Evolutionary conservation across 2,329 filamentous ascomycete species (phyloP), one percentile per base, ranked within the genome.

Genomic region (Stachybotrys elegans): DNA sequence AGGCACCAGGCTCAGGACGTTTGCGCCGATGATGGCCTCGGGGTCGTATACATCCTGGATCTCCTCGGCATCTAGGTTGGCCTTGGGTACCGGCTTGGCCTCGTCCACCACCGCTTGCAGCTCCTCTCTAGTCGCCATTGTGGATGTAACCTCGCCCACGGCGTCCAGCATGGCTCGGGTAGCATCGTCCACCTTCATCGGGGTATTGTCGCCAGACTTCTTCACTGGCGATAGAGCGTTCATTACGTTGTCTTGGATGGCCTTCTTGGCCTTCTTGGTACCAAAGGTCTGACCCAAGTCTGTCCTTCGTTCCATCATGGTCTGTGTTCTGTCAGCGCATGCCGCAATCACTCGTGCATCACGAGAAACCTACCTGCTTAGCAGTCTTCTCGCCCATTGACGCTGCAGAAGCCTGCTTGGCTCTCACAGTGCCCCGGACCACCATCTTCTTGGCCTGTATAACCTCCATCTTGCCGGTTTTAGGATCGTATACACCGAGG

Each of bases 231-330:
- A 67, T 53, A 92, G 88, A 16, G 85, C 84, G 57, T 91, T 90
- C 55, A 86, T 75, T 3, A 81, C 81, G 50, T 78, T 73, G 44
- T 83, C 78, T 22, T 76, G 73, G 53, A 93, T 81, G 1, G 81
- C 84, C 68, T 91, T 92, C 72, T 83, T 86, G 19, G 88, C 85
- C 67, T 91, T 92, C 70, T 88, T 90, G 21, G 87, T 92, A 61
- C 88, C 88, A 57, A 94, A 94, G 23, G 84, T 81, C 55, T 86
- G 76, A 32, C 86, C 86, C 12, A 94, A 79, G 3, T 83, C 79
- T 54, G 81, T 83, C 53, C 79, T 79, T 58, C 78, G 77, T 22
- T 84, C 78, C 55, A 76, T 68, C 56, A 76, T 76, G 36, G 70
- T 76, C 79, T 83, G 53, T 16, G 46, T 29, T 29, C 39, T 19